Evolutionary conservation across 1,139 yeast species (phyloP).

Genomic region (Suhomyces bokatorum): DNA sequence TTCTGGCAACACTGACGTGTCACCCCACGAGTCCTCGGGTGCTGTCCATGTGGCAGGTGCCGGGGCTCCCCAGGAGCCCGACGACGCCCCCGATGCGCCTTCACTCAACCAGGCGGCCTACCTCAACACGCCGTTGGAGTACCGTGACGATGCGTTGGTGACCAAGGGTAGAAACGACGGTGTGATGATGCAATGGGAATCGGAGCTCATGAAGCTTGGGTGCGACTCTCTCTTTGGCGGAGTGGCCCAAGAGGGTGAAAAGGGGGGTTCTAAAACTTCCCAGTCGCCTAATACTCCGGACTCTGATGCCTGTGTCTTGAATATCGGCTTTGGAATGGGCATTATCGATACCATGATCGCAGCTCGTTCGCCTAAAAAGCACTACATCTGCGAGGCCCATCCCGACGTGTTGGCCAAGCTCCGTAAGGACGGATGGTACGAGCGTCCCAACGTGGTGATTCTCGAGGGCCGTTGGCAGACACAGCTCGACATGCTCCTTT

Average conservation of each 20-base stretch:
- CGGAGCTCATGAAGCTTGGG: conserved; percentile 75
- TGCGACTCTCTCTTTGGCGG: conserved; percentile 65
- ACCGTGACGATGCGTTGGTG: conserved; percentile 67
- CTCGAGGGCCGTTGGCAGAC: conserved; percentile 94
- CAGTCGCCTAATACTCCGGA: conserved; percentile 28
- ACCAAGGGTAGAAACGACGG: conserved; percentile 81
- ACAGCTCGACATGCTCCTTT: conserved; percentile 61
- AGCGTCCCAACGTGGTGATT: conserved; percentile 66
- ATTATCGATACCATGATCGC: conserved; percentile 83
- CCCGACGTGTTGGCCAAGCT: conserved; percentile 81
- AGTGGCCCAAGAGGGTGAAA: conserved; percentile 16
- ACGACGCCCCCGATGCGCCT: conserved; percentile 44
- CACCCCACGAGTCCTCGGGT: background rate
- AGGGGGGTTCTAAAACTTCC: too few species aligned
- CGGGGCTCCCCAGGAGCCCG: background rate
- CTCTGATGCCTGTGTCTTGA: conserved; percentile 55
- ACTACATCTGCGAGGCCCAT: conserved; percentile 92
- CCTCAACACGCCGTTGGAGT: conserved; percentile 65
- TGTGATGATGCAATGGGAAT: conserved; percentile 98
- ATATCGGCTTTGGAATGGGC: conserved; percentile 97
- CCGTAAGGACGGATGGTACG: conserved; percentile 80
- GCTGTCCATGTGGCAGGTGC: background rate
- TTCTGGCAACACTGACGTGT: background rate
- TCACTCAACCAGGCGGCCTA: conserved; percentile 68
- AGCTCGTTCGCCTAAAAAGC: conserved; percentile 57